Conservation (phyloP, 192 early-diverging fungal genomes). For the Phlyctochytrium planicorne region DNA sequence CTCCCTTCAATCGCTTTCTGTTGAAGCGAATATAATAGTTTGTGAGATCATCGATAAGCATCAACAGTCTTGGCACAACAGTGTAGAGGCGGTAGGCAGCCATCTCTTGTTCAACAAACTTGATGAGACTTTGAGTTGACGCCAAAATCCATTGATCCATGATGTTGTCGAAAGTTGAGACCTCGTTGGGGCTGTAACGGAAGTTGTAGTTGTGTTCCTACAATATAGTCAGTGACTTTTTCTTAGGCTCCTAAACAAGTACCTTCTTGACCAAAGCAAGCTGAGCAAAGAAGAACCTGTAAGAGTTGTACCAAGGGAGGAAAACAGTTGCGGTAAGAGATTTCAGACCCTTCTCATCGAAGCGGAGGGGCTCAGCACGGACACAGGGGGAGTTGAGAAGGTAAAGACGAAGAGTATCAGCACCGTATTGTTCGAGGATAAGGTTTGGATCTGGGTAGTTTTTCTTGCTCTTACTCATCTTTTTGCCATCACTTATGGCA, state of each 20-base stretch:
- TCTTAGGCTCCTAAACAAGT: no score
- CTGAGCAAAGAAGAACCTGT: conserved; percentile 94
- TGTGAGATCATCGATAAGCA: conserved; percentile 89
- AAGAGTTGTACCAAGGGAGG: conserved; percentile 98
- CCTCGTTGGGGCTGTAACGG: conserved; percentile 65
- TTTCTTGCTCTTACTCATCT: conserved; percentile 98
- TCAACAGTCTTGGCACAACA: conserved; percentile 88
- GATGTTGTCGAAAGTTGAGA: conserved; percentile 76
- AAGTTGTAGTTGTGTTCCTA: conserved; percentile 74
- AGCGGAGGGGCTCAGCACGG: conserved; percentile 89
- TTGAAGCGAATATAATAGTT: conserved; percentile 99
- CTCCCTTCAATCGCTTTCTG: conserved; percentile 94
- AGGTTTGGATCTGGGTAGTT: conserved; percentile 94
- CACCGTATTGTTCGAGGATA: conserved; percentile 86
- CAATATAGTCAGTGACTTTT: no score
- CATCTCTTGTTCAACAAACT: conserved; percentile 95
- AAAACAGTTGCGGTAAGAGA: conserved; percentile 91
- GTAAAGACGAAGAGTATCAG: conserved; percentile 90
- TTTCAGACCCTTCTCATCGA: conserved; percentile 98
- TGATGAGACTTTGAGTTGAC: conserved; percentile 88
- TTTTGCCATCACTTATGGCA: conserved; percentile 85
- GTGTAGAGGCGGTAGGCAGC: conserved; percentile 93
- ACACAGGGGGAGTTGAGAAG: conserved; percentile 98
- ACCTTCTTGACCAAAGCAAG: conserved; percentile 86
- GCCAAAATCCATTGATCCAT: conserved; percentile 99